Conservation (phyloP, 352 stramenopile genomes). For the Pythium biforme region DNA sequence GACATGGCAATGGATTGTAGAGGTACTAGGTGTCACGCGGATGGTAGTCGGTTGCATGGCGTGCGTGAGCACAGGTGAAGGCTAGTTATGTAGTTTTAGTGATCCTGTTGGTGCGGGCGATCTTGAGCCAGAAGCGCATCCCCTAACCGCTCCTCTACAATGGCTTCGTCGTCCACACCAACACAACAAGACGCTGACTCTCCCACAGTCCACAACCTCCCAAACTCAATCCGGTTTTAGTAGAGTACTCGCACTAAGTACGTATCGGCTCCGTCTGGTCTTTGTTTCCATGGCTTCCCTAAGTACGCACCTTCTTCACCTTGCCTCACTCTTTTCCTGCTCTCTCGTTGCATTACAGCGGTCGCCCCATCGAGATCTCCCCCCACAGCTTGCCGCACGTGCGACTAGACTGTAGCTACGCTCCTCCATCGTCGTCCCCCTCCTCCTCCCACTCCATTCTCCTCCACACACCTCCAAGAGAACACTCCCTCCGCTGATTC, state of each 20-base stretch:
- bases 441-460: neutral
- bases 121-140: neutral
- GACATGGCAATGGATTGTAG: neutral
- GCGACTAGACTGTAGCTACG: neutral
- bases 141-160: conserved; percentile 1
- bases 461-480: neutral
- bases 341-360: neutral
- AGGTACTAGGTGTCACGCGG: neutral
- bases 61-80: neutral
- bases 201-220: neutral
- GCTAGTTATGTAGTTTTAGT: neutral
- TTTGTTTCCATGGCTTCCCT: neutral
- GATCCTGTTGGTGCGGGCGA: neutral
- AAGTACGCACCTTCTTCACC: conserved; percentile 7
- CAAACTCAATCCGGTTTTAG: conserved; percentile 5
- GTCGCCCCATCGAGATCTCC: conserved; percentile 3
- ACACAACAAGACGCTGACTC: conserved; percentile 16
- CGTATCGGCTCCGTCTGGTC: neutral
- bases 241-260: neutral
- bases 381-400: neutral
- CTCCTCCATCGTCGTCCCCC: conserved; percentile 3
- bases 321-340: neutral
- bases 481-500: neutral
- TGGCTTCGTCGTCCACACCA: conserved; percentile 5
- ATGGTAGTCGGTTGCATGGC: conserved; percentile 6